Evolutionary conservation across 2,329 filamentous ascomycete genomes (phyloP), one percentile per base, ranked within the genome.

Genomic region (Nothophoma quercina): DNA sequence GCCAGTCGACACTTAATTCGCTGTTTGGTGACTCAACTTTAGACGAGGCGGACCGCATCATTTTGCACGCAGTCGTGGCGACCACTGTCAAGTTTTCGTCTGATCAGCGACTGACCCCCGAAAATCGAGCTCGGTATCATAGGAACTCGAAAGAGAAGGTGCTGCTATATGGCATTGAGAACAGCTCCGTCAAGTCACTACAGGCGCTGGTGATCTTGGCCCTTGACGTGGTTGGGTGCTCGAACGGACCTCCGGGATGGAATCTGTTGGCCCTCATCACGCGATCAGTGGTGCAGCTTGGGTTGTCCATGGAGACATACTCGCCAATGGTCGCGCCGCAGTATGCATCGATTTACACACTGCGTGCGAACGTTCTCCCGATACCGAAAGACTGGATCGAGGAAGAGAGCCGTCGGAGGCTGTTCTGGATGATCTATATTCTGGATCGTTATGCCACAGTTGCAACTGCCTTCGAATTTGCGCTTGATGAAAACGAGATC

Each of bases 371-470:
- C 78, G 87, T 93, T 2, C 79, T 96, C 0, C 89, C 91, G 0
- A 91, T 96, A 55, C 84, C 93, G 0, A 87, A 85, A 42, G 89
- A 91, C 56, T 96, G 93, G 73, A 88, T 96, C 49, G 92, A 96
- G 69, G 93, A 96, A 56, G 93, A 97, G 72, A 89, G 90, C 33
- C 82, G 92, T 22, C 83, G 93, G 22, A 82, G 93, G 21, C 79
- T 96, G 1, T 96, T 97, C 73, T 97, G 93, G 93, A 93, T 96
- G 87, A 87, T 96, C 9, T 97, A 96, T 68, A 77, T 96, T 10
- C 81, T 97, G 5, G 93, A 97, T 70, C 84, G 93, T 41, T 96
- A 96, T 69, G 91, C 91, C 1, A 96, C 92, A 0, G 88, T 96
- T 49, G 88, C 91, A 0, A 96, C 93, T 0, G 91, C 93, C 0